Percentiles rank a stretch among this genome's conserved stretches.
Evolutionary conservation across 2,329 filamentous ascomycete species (phyloP).

Genomic region (Thelonectria olida): DNA sequence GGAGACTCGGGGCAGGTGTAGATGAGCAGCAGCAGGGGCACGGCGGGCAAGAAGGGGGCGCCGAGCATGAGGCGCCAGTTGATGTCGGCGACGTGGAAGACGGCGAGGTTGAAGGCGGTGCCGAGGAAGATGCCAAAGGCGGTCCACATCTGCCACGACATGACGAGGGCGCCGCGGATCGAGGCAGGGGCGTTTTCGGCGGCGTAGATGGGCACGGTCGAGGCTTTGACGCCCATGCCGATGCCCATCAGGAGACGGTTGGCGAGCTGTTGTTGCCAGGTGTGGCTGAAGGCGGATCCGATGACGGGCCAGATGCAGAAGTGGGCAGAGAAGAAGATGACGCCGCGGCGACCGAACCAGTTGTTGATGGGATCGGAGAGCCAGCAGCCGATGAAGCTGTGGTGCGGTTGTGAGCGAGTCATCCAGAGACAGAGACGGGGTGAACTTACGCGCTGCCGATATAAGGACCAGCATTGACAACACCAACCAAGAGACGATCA

Average conservation of each 20-base stretch:
- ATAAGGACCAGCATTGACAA: conserved; percentile 69
- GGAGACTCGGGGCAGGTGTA: conserved; percentile 73
- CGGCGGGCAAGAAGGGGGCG: conserved; percentile 67
- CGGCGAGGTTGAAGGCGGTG: conserved; percentile 48
- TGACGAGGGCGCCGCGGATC: conserved; percentile 79
- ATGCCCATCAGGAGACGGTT: conserved; percentile 75
- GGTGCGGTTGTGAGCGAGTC: conserved; percentile 19
- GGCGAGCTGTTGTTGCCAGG: conserved; percentile 73
- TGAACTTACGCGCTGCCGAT: conserved; percentile 53
- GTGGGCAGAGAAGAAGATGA: conserved; percentile 78
- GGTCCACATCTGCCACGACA: conserved; percentile 81
- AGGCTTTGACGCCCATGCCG: conserved; percentile 73
- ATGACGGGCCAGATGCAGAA: conserved; percentile 74
- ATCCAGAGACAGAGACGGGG: not conserved
- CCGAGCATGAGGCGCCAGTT: conserved; percentile 60
- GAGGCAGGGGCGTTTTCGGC: conserved; percentile 75
- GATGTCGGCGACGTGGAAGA: conserved; percentile 37
- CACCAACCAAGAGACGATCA: conserved; percentile 64
- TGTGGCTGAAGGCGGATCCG: conserved; percentile 70
- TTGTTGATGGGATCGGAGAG: conserved; percentile 70
- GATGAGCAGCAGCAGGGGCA: conserved; percentile 63
- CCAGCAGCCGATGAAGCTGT: conserved; percentile 65
- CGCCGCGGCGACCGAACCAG: conserved; percentile 55
- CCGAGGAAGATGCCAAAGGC: conserved; percentile 62
- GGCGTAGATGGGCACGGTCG: conserved; percentile 76